These are phyloP conservation scores for Strobilomyces dryophilus DNA, from an alignment of 768 basidiomycete species.

Conservation along the genomic window DNA sequence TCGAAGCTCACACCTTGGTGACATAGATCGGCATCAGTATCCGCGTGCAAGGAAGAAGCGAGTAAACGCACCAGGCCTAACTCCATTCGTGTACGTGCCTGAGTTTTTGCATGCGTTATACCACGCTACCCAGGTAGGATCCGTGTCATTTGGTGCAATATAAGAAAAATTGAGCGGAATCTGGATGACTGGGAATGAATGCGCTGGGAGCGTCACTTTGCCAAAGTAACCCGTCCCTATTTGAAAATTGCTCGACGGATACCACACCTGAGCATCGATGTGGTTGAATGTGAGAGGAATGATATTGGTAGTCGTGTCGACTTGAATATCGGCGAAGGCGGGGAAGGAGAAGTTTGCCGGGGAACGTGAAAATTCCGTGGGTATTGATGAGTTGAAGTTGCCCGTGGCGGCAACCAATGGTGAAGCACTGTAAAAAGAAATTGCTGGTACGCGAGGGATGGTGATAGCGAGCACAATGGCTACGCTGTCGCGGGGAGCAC, in stretches of 20 bases:
- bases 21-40: constrained; percentile 6
- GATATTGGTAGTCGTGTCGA: constrained; percentile 71
- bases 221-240: constrained; percentile 68
- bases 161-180: constrained; percentile 86
- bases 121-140: constrained; percentile 80
- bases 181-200: constrained; percentile 55
- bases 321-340: constrained; percentile 66
- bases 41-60: background rate
- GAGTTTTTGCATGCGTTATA: constrained; percentile 73
- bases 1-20: constrained; percentile 54
- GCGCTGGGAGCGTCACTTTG: constrained; percentile 58
- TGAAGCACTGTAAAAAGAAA: constrained; percentile 52
- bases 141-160: constrained; percentile 69
- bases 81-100: constrained; percentile 43
- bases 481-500: constrained; percentile 37
- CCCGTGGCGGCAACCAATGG: constrained; percentile 64
- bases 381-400: constrained; percentile 50
- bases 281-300: constrained; percentile 72
- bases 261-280: constrained; percentile 65
- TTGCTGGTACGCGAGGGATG: constrained; percentile 76
- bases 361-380: constrained; percentile 61
- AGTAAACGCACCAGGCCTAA: constrained; percentile 52
- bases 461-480: constrained; percentile 72
- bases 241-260: constrained; percentile 57
- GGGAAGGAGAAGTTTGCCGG: constrained; percentile 93